Conservation (phyloP, 352 stramenopile species). For the Pythium brachiatum region DNA sequence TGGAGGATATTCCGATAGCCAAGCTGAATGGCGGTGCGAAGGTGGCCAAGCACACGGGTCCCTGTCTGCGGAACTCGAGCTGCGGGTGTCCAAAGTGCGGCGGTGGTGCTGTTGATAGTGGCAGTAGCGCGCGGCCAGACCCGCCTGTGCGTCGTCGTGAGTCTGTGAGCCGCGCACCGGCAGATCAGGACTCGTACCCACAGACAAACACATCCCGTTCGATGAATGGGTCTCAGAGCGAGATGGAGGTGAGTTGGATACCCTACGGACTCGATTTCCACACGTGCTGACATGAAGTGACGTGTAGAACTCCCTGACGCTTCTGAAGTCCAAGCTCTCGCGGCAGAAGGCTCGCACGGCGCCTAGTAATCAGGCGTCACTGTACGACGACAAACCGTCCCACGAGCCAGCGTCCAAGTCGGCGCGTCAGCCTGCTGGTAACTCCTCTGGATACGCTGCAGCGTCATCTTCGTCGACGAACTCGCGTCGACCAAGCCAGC, state of each 20-base stretch:
- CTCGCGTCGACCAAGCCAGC: constrained; percentile 6
- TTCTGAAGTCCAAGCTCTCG: constrained; percentile 84
- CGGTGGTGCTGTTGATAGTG: constrained; percentile 21
- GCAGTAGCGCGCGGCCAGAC: constrained; percentile 19
- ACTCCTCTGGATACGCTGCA: constrained; percentile 8
- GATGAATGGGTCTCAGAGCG: constrained; percentile 25
- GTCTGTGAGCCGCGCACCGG: constrained; percentile 9
- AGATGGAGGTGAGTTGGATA: constrained; percentile 45
- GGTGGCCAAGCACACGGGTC: constrained; percentile 34
- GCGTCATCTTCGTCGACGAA: neutral
- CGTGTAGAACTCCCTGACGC: constrained; percentile 57
- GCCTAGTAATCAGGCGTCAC: constrained; percentile 62
- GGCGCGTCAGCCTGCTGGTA: constrained; percentile 12
- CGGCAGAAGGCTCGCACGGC: constrained; percentile 65
- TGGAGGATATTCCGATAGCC: constrained; percentile 63
- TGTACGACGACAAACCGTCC: constrained; percentile 58
- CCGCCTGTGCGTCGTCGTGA: constrained; percentile 41
- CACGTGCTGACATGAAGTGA: neutral
- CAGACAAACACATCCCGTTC: constrained; percentile 31
- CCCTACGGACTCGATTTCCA: neutral
- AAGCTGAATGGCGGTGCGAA: constrained; percentile 22
- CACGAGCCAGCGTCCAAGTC: constrained; percentile 28
- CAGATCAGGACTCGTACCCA: constrained; percentile 28
- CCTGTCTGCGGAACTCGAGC: constrained; percentile 69
- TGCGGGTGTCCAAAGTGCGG: constrained; percentile 67